Percentiles rank a stretch among this genome's conserved stretches.
phyloP scores from a whole-genome alignment of 768 basidiomycete species.

The Saitozyma podzolica region DNA sequence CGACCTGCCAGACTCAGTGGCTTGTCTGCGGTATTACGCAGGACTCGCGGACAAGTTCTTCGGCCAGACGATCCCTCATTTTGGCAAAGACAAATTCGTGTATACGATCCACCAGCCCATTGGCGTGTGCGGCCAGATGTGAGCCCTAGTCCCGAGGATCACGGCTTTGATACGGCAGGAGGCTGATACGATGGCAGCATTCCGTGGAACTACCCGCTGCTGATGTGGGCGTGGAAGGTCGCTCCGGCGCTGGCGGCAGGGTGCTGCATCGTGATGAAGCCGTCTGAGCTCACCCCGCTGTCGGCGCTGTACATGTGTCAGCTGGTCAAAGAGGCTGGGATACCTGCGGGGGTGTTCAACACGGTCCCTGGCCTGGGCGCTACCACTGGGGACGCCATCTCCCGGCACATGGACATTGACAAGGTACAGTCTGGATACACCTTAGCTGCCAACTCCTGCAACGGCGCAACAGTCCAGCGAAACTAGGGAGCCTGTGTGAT shows the following conservation, averaged over 20 bases:
- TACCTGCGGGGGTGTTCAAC: slow-evolving; percentile 84
- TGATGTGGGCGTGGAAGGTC: slow-evolving; percentile 73
- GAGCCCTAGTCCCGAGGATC: slow-evolving; percentile 8
- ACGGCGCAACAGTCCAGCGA: too few relatives aligned
- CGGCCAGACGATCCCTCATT: slow-evolving; percentile 67
- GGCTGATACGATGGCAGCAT: slow-evolving; percentile 59
- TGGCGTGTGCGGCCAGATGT: slow-evolving; percentile 54
- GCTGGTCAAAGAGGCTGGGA: slow-evolving; percentile 69
- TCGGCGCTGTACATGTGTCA: slow-evolving; percentile 59
- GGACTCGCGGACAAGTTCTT: slow-evolving; percentile 87
- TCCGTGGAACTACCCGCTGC: slow-evolving; percentile 65
- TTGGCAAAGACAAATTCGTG: slow-evolving; percentile 61
- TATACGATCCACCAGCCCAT: slow-evolving; percentile 70
- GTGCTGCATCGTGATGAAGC: slow-evolving; percentile 75
- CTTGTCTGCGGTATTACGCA: slow-evolving; percentile 70
- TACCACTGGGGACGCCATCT: slow-evolving; percentile 73
- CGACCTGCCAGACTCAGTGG: slow-evolving; percentile 60
- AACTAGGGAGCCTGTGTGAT: too few relatives aligned
- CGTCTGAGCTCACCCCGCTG: slow-evolving; percentile 75
- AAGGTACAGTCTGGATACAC: slow-evolving; percentile 56
- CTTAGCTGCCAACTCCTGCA: background rate
- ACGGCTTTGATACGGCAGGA: slow-evolving; percentile 18
- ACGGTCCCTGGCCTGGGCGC: slow-evolving; percentile 71
- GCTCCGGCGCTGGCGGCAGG: slow-evolving; percentile 76
- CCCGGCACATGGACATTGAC: slow-evolving; percentile 80